Evolutionary conservation across 2,329 filamentous ascomycete genomes (phyloP), one percentile per base, ranked within the genome.

Genomic region (Cryphonectria radicalis): DNA sequence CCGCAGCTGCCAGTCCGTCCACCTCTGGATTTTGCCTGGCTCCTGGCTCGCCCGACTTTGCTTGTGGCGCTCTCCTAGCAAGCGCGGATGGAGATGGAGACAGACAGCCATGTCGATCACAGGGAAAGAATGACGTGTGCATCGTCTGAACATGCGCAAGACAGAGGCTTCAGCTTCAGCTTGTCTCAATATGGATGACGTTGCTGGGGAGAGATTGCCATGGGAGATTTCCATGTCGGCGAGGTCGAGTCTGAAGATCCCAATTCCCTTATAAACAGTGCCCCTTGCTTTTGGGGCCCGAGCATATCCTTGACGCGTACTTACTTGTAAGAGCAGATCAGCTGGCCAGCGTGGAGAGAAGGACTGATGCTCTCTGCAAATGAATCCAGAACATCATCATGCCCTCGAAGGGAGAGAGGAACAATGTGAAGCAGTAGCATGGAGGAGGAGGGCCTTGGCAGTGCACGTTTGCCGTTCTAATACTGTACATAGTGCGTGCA

Each of bases 161-260:
- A 69, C 35, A 42, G 25, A 32, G 60, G 28, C 28, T 32, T 22
- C 28, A 4, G 57, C 63, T 32, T 53, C 57, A 40, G 25, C 4
- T 28, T 68, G 67, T 68, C 67, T 69, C 35, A 64, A 63, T 63
- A 19, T 64, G n/a, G 25, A 66, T 71, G 72, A 71, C 72, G 69
- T 73, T 71, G 69, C 10, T 28, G 53, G 57, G 60, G 35, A 40
- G 40, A 35, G 66, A 71, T 71, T 73, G 67, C 64, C 72, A 73
- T 70, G 28, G 17, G 43, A 59, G 43, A 73, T 73, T 69, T 25
- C 72, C 67, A 63, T 67, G n/a, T 62, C 46, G 14, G 63, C 43
- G 14, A 32, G 40, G 42, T 55, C 60, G 46, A 57, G 37, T 55
- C 13, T 71, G 71, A 71, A 71, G 71, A 73, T 73, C 71, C 40